These are phyloP conservation scores for Nicotiana tabacum DNA, from an alignment of 257 asterid species.

Conservation along the genomic window DNA sequence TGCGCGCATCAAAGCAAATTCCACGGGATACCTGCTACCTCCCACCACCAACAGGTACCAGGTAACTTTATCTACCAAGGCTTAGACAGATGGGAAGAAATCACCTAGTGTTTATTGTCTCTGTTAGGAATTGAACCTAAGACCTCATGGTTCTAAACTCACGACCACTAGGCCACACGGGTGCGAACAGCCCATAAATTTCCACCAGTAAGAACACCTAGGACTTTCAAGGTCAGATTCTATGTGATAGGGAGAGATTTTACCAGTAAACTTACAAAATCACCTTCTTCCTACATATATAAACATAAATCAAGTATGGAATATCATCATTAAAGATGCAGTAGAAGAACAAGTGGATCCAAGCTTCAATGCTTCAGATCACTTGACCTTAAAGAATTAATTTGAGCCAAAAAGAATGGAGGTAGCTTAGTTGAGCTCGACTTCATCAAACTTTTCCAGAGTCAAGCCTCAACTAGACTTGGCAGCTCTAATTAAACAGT, in stretches of 20 bases:
- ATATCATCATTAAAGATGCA: constrained; percentile 1
- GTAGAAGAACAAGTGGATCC: background rate
- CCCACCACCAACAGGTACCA: too few relatives aligned
- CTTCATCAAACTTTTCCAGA: background rate
- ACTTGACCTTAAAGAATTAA: background rate
- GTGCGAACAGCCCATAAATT: background rate
- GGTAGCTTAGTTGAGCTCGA: background rate
- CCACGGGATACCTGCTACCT: too few relatives aligned
- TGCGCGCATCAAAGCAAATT: too few relatives aligned
- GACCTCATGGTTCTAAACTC: too few relatives aligned
- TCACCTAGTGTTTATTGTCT: too few relatives aligned
- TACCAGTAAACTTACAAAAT: background rate
- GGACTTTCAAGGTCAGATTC: background rate
- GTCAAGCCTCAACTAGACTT: background rate
- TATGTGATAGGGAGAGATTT: background rate
- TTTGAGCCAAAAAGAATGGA: background rate
- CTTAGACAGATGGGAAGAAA: too few relatives aligned
- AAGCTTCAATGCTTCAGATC: background rate
- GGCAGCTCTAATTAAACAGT: background rate
- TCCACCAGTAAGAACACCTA: background rate
- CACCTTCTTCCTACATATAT: background rate
- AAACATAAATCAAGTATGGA: background rate
- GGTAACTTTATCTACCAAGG: too few relatives aligned
- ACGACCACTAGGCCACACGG: too few relatives aligned
- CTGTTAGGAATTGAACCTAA: too few relatives aligned